Conservation (phyloP, 805 yeast species). For the Ogataea populi-albae region DNA sequence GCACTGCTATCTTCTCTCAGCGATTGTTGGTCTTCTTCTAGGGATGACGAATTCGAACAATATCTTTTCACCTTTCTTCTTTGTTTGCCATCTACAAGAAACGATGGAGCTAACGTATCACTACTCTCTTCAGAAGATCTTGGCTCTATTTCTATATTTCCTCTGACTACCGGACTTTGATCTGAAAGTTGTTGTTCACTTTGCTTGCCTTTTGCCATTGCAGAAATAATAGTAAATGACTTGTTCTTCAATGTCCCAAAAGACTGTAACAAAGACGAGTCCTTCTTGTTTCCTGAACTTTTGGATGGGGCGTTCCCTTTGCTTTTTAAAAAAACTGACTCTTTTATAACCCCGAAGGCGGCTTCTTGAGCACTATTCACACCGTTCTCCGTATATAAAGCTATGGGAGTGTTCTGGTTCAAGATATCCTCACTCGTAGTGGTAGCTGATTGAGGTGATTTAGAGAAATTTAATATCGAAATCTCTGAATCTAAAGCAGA, state of each 20-base stretch:
- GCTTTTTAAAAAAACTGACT: background rate
- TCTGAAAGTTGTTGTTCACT: slow-evolving; percentile 1
- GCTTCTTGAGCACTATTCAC: no score
- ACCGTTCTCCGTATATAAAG: no score
- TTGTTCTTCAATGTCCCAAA: slow-evolving; percentile 10
- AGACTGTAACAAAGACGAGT: slow-evolving; percentile 8
- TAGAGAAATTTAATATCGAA: no score
- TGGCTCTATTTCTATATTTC: slow-evolving; percentile 1
- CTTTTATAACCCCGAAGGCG: no score
- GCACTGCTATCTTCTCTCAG: slow-evolving; percentile 3
- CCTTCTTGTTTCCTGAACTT: background rate
- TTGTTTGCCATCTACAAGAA: slow-evolving; percentile 4
- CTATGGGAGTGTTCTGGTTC: no score
- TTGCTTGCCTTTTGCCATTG: slow-evolving; percentile 15
- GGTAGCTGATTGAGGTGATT: no score
- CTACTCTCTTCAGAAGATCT: slow-evolving; percentile 12
- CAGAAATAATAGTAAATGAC: slow-evolving; percentile 20
- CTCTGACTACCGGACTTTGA: background rate
- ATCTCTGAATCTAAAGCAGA: no score
- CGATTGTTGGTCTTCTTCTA: slow-evolving; percentile 6
- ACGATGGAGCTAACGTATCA: slow-evolving; percentile 8
- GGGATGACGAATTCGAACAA: background rate
- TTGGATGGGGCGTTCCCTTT: background rate
- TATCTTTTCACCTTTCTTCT: slow-evolving; percentile 6
- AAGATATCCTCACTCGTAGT: no score